Evolutionary conservation across 768 basidiomycete species (phyloP).

Genomic region (Phlebiopsis flavidoalba): DNA sequence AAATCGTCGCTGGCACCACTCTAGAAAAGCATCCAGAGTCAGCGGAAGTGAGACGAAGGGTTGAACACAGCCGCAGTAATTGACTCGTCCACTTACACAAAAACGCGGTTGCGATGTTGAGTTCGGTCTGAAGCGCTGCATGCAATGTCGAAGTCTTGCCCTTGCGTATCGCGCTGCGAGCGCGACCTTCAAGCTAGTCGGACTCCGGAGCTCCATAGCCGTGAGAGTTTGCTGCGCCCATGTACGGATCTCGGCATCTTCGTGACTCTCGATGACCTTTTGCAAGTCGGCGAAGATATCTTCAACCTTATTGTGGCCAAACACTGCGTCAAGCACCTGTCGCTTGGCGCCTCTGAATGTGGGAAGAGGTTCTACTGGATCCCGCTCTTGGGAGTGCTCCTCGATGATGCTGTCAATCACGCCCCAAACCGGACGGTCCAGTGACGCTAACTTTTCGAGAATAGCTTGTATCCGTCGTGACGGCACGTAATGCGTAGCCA

Average conservation of each 20-base stretch:
- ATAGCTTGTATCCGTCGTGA: conserved; percentile 70
- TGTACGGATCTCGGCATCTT: conserved; percentile 41
- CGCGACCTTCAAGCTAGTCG: conserved; percentile 91
- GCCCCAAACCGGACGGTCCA: conserved; percentile 44
- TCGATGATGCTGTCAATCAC: conserved; percentile 68
- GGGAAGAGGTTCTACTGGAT: conserved; percentile 47
- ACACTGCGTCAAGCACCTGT: conserved; percentile 76
- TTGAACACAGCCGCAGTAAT: not conserved
- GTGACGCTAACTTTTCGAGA: conserved; percentile 56
- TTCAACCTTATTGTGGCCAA: conserved; percentile 66
- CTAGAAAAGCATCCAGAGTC: conserved; percentile 34
- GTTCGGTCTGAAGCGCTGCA: conserved; percentile 76
- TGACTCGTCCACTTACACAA: conserved; percentile 54
- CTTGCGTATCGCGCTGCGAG: conserved; percentile 64
- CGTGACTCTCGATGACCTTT: conserved; percentile 32
- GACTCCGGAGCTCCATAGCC: conserved; percentile 66
- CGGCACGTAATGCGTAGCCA: conserved; percentile 92
- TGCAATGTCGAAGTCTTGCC: conserved; percentile 62
- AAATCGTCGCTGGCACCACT: conserved; percentile 81
- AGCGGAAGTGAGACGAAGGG: conserved; percentile 3
- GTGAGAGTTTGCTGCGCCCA: conserved; percentile 77
- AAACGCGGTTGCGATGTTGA: conserved; percentile 85
- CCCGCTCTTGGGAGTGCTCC: conserved; percentile 52
- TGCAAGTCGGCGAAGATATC: conserved; percentile 57
- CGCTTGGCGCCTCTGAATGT: conserved; percentile 59